Evolutionary conservation across 1,139 yeast species (phyloP).

Genomic region (Zygosaccharomyces pseudobailii): DNA sequence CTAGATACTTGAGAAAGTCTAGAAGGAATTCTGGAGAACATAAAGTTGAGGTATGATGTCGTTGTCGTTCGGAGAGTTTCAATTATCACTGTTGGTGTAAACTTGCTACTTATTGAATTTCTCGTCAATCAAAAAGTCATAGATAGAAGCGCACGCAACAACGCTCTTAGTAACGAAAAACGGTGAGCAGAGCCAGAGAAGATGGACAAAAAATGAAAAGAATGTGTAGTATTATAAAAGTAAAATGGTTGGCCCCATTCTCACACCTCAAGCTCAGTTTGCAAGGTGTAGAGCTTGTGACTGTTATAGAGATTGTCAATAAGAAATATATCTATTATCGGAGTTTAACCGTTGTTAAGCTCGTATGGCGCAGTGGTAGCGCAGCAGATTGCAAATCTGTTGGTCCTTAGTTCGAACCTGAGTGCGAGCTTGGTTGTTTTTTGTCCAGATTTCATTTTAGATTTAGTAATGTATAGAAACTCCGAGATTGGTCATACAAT

Average conservation of each 20-base stretch:
- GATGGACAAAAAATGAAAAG: background rate
- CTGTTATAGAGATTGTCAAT: no score
- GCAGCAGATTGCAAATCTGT: conserved; percentile 91
- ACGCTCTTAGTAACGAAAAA: background rate
- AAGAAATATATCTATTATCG: no score
- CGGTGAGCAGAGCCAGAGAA: background rate
- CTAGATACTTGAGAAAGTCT: background rate
- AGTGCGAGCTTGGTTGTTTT: conserved; percentile 52
- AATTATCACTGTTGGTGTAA: background rate
- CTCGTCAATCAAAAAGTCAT: no score
- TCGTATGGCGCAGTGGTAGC: conserved; percentile 88
- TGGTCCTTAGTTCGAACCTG: conserved; percentile 86
- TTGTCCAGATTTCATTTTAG: background rate
- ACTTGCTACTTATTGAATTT: background rate
- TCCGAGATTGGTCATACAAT: no score
- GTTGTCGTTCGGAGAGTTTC: background rate
- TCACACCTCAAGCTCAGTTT: no score
- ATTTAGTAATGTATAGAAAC: no score
- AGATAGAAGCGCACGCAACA: background rate
- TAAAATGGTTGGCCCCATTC: no score
- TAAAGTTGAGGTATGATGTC: background rate
- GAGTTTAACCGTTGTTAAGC: no score
- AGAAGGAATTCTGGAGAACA: conserved; percentile 2
- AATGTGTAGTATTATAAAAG: no score
- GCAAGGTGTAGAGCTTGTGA: no score